Base-by-base conservation (phyloP, 805 yeast species). In the Spathaspora gorwiae region DNA sequence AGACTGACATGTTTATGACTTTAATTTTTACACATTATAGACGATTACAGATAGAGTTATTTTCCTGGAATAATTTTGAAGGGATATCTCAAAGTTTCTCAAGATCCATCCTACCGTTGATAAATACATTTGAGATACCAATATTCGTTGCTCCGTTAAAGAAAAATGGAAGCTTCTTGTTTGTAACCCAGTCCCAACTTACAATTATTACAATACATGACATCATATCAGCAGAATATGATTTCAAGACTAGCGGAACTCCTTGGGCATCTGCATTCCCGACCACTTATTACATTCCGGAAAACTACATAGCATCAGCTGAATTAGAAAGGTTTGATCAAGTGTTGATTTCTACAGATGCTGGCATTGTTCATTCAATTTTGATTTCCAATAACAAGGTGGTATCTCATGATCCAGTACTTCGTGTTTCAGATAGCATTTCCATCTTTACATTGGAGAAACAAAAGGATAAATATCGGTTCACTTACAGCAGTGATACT, bases 151-250 rank as follows among this genome's bases (percentile, higher is more conserved):
- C 73, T 0, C 74, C 81, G 0, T 55, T 73, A 19, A 56, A 64
- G 7, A 59, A 62, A 12, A 60, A 58, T 48, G 58, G 59, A 19
- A 59, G 68, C 9, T 72, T 76, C 30, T 54, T 78, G 15, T 65
- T 73, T 46, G 66, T 76, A 6, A 55, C 59, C 43, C 62, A 65
- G 14, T 51, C 60, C 2, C 60, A 58, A 27, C 42, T 78, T 4
- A 53, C 64, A 5, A 46, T 73, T 0, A 60, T 76, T 2, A 64
- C 71, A 5, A 55, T 72, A 3, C 76, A 74, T 47, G 72, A 75
- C 40, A 70, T 78, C 2, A 55, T 74, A 15, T 73, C 80, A 5
- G 82, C 78, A 0, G 73, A 73, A 40, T 66, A 68, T 43, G 55
- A 64, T 26, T 73, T 75, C 45, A 44, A 50, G 1, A 44, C 46